Evolutionary conservation across 805 yeast genomes (phyloP).

Genomic region (Tetrapisispora iriomotensis): DNA sequence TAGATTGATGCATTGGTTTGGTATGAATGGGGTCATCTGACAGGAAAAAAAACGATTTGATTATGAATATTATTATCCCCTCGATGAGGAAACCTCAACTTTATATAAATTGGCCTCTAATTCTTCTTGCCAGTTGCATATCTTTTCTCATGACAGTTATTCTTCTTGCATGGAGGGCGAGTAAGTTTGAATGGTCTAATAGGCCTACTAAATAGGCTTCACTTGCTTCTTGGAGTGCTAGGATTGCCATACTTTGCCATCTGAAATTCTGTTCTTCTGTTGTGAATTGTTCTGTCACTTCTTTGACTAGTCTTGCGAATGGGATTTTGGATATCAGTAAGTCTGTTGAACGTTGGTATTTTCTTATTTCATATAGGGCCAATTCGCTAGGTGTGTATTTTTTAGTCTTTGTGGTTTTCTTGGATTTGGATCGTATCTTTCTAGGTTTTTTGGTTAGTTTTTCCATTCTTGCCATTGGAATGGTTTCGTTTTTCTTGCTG

Average conservation of each 20-base stretch:
- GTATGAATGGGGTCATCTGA: too few relatives aligned
- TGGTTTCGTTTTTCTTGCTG: not conserved
- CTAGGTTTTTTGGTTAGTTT: slow-evolving; percentile 1
- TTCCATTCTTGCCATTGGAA: not conserved
- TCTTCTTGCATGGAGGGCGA: slow-evolving; percentile 72
- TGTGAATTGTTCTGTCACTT: slow-evolving; percentile 48
- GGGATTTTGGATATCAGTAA: slow-evolving; percentile 62
- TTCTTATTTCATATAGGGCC: slow-evolving; percentile 60
- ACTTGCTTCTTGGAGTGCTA: slow-evolving; percentile 74
- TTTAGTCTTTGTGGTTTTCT: slow-evolving; percentile 32
- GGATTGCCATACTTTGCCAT: slow-evolving; percentile 71
- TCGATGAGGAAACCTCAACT: too few relatives aligned
- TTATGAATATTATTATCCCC: too few relatives aligned
- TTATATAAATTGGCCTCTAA: slow-evolving; percentile 44
- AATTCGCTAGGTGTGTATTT: slow-evolving; percentile 53
- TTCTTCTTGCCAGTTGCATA: slow-evolving; percentile 68
- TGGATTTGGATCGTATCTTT: slow-evolving; percentile 4
- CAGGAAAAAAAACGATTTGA: too few relatives aligned
- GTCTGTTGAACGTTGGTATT: slow-evolving; percentile 59
- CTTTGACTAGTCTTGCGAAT: slow-evolving; percentile 67
- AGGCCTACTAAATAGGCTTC: slow-evolving; percentile 68
- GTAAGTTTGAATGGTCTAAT: slow-evolving; percentile 65
- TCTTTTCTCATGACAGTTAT: slow-evolving; percentile 84
- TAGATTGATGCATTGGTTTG: too few relatives aligned
- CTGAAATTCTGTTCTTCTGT: slow-evolving; percentile 46